Conservation (phyloP, 2,329 filamentous ascomycete species). For the Dothideomycetes sp. region DNA sequence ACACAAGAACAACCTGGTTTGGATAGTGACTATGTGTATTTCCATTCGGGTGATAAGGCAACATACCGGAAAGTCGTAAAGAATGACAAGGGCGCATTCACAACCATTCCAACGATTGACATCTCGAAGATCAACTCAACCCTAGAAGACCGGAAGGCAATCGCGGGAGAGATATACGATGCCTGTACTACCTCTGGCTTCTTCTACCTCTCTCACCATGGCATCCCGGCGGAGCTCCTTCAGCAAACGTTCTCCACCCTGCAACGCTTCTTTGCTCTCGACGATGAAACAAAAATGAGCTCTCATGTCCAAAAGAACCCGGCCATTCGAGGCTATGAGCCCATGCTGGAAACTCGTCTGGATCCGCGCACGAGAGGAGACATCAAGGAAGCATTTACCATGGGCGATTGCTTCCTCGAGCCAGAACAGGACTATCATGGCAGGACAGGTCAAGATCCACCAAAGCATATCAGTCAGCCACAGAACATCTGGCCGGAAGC, state of each 20-base stretch:
- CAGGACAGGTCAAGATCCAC: constrained; percentile 6
- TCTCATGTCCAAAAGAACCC: constrained; percentile 23
- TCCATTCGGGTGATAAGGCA: constrained; percentile 8
- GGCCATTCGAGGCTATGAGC: constrained; percentile 25
- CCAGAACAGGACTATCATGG: constrained; percentile 22
- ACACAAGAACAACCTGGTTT: neutral
- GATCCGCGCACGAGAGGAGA: constrained; percentile 24
- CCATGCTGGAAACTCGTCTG: constrained; percentile 24
- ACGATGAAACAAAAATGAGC: constrained; percentile 24
- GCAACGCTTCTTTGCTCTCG: constrained; percentile 12
- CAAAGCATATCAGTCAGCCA: constrained; percentile 12
- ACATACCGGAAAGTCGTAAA: constrained; percentile 8
- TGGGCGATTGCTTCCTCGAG: constrained; percentile 27
- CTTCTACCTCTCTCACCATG: constrained; percentile 5
- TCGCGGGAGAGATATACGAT: constrained; percentile 16
- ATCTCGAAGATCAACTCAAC: constrained; percentile 8
- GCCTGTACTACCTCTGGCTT: constrained; percentile 18
- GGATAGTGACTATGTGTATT: constrained; percentile 4
- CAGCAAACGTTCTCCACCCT: neutral
- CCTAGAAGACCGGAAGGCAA: constrained; percentile 8
- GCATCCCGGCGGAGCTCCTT: neutral
- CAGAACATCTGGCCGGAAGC: constrained; percentile 25
- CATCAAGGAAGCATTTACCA: constrained; percentile 23
- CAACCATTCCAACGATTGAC: constrained; percentile 12
- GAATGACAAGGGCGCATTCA: constrained; percentile 8